Base-by-base conservation (phyloP, 768 basidiomycete genomes). In the Strobilomyces dryophilus region DNA sequence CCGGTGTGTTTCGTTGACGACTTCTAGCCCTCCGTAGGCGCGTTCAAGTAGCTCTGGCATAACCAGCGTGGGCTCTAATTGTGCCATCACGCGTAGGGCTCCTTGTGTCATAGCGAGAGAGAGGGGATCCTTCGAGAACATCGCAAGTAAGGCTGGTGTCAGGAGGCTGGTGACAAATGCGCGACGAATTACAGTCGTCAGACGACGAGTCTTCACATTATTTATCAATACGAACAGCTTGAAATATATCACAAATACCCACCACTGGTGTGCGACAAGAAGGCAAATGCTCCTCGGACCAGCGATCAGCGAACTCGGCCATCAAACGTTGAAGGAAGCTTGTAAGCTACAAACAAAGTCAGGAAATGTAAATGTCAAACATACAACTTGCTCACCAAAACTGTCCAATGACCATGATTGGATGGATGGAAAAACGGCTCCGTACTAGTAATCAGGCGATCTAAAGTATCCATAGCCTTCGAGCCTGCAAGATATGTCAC, bases 341-440 rank as follows among this genome's bases (percentile, higher is more conserved):
- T 52, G 82, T 87, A 59, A 92, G 72, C 87, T 89, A 60, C 51
- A 40, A 21, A 27, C 12, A 47, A 46, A 37, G 43, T 69, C 10
- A 61, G 58, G 17, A 37, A 45, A 47, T 11, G 43, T 27, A 12
- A 8, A 6, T 9, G 2, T 8, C 31, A 44, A 47, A 14, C 17
- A 48, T 27, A 26, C 2, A 12, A 27, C 9, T 9, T 7, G 55
- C 60, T 47, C 27, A 64, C 70, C 56, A 66, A 49, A 37, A 69
- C 57, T 8, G 91, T 87, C 91, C 93, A 97, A 29, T 78, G 73
- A 4, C 95, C 95, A 29, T 85, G 84, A 65, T 97, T 97, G 4
- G 90, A 91, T 2, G 95, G 95, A 68, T 98, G 95, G 72, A 98
- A 98, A 75, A 89, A 95, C 0, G 87, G 84, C 65, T 98, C 95